phyloP scores from a whole-genome alignment of 768 basidiomycete genomes.

The Mycena venus region DNA sequence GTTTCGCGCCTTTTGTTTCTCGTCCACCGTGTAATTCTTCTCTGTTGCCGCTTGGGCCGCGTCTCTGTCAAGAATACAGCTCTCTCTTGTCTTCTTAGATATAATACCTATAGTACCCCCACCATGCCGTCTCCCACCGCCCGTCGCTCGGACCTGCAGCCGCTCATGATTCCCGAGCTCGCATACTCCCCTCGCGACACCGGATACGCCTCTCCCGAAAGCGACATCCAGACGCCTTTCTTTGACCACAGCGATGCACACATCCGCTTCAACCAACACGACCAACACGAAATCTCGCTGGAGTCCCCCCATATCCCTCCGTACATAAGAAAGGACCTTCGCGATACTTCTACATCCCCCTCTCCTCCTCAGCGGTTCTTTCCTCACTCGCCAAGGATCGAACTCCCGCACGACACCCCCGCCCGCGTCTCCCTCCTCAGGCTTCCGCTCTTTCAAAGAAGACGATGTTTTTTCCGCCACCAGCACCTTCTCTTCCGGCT shows the following conservation, averaged over 20 bases:
- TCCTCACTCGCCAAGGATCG: constrained; percentile 19
- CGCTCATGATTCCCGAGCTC: constrained; percentile 42
- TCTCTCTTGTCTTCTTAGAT: constrained; percentile 27
- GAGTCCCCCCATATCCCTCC: constrained; percentile 23
- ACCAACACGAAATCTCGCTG: constrained; percentile 15
- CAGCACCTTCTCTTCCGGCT: constrained; percentile 23
- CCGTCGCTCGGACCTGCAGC: constrained; percentile 36
- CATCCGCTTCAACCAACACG: constrained; percentile 34
- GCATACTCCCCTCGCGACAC: constrained; percentile 49
- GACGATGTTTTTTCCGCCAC: constrained; percentile 17
- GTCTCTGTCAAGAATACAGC: constrained; percentile 10
- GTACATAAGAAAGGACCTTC: constrained; percentile 22
- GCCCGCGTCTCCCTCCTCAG: constrained; percentile 22
- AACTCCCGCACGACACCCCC: constrained; percentile 21
- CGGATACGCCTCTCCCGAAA: constrained; percentile 53
- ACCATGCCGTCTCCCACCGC: constrained; percentile 37
- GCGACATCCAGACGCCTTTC: constrained; percentile 57
- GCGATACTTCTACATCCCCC: constrained; percentile 20
- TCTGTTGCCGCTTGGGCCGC: constrained; percentile 33
- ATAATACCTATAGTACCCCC: constrained; percentile 7
- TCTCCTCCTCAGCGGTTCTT: constrained; percentile 25
- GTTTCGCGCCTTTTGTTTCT: constrained; percentile 19
- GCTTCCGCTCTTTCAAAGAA: constrained; percentile 19
- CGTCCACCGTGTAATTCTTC: constrained; percentile 5
- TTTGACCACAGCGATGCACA: constrained; percentile 46